Percentiles rank a stretch among this genome's conserved stretches.
These are phyloP conservation scores for Rosa rugosa DNA, from an alignment of 306 rosid genomes.

Conservation along the genomic window DNA sequence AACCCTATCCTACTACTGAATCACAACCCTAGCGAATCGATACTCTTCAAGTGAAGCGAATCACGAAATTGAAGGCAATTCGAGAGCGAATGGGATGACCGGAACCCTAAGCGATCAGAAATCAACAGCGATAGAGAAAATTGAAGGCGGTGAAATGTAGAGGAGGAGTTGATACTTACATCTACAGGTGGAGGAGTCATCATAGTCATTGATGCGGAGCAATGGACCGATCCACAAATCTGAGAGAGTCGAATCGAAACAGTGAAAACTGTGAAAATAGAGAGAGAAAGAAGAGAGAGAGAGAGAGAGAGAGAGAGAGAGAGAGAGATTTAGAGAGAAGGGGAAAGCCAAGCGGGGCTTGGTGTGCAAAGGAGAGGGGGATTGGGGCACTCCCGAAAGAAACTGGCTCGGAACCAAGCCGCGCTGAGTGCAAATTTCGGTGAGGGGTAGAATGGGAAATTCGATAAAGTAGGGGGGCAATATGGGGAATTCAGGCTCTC, in stretches of 20 bases:
- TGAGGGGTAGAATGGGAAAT: slow-evolving; percentile 2
- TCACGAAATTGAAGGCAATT: slow-evolving; percentile 23
- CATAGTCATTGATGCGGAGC: slow-evolving; percentile 51
- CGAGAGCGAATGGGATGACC: slow-evolving; percentile 5
- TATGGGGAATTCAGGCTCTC: neutral
- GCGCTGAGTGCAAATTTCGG: slow-evolving; percentile 15
- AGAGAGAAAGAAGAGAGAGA: slow-evolving; percentile 1
- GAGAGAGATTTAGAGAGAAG: neutral
- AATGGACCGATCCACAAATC: slow-evolving; percentile 50
- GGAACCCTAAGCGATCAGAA: slow-evolving; percentile 33
- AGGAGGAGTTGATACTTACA: slow-evolving; percentile 31
- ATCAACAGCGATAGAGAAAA: neutral
- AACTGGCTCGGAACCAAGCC: slow-evolving; percentile 22
- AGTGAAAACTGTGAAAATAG: slow-evolving; percentile 8
- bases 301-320: neutral
- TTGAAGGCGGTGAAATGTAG: neutral
- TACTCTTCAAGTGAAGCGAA: slow-evolving; percentile 9
- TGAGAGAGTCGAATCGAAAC: slow-evolving; percentile 29
- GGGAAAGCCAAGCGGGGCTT: slow-evolving; percentile 12
- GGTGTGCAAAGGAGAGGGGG: slow-evolving; percentile 19
- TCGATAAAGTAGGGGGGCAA: neutral
- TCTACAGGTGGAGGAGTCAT: slow-evolving; percentile 54
- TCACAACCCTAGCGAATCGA: slow-evolving; percentile 45
- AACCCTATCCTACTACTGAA: slow-evolving; percentile 34
- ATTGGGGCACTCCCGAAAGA: slow-evolving; percentile 21